Conservation (phyloP, 2,329 filamentous ascomycete species). For the Diaporthe citriasiana region DNA sequence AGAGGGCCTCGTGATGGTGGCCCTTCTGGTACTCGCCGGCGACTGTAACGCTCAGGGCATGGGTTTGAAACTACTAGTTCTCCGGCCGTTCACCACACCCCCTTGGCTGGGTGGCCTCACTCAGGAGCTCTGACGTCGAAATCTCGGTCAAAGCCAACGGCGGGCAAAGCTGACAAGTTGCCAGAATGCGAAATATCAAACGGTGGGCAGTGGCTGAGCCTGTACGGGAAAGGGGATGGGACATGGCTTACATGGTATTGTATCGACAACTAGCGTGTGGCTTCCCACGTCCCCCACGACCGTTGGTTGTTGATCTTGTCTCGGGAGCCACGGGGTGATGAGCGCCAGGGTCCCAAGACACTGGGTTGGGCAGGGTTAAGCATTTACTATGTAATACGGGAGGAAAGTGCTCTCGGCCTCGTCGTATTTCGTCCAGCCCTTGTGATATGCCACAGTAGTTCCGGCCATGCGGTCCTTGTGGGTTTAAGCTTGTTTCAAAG, state of each 20-base stretch:
- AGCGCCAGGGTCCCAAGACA: constrained; percentile 27
- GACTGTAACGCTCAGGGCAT: constrained; percentile 28
- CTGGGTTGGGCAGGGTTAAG: neutral
- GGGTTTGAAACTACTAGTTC: constrained; percentile 31
- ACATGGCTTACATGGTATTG: neutral
- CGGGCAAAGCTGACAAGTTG: neutral
- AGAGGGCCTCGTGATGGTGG: constrained; percentile 6
- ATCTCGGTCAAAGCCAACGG: neutral
- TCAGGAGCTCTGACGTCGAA: constrained; percentile 24
- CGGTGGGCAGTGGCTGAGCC: constrained; percentile 23
- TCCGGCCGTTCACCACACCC: neutral
- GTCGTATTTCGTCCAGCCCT: neutral
- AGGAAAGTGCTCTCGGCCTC: neutral
- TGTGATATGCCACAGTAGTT: constrained; percentile 18
- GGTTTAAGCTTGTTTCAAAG: constrained; percentile 21
- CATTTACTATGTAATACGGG: neutral
- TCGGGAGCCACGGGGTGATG: constrained; percentile 33
- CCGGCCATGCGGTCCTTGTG: constrained; percentile 10
- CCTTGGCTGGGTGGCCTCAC: constrained; percentile 28
- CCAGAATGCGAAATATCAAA: constrained; percentile 5
- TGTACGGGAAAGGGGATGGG: neutral
- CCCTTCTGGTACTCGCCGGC: neutral
- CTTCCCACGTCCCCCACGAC: constrained; percentile 6
- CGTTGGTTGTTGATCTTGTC: constrained; percentile 31
- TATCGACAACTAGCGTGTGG: constrained; percentile 21